Evolutionary conservation across 2,329 filamentous ascomycete species (phyloP).

Genomic region (Talaromyces sp.): DNA sequence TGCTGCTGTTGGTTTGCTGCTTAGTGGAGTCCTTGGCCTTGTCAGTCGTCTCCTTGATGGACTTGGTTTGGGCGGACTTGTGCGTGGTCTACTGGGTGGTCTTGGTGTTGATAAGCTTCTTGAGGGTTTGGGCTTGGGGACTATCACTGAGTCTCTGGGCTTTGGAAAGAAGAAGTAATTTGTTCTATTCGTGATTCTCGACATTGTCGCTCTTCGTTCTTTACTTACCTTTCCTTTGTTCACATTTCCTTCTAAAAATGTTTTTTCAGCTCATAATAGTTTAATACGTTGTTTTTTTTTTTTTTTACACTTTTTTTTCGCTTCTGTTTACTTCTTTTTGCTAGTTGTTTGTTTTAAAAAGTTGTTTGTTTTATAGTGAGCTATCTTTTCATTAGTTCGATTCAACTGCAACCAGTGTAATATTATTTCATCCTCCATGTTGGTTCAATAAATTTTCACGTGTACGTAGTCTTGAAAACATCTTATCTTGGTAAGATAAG

Average conservation of each 20-base stretch:
- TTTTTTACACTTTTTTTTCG: not conserved
- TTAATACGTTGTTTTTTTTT: not conserved
- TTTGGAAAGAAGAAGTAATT: slow-evolving; percentile 47
- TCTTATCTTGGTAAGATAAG: not conserved
- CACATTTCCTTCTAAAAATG: not conserved
- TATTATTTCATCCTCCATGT: too few relatives aligned
- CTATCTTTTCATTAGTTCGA: not conserved
- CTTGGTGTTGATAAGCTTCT: slow-evolving; percentile 42
- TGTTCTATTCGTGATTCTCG: slow-evolving; percentile 8
- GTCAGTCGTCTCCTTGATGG: slow-evolving; percentile 76
- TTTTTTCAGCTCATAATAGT: not conserved
- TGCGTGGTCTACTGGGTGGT: slow-evolving; percentile 65
- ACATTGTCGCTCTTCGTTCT: not conserved
- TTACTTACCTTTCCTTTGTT: not conserved
- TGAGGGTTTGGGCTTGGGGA: slow-evolving; percentile 47
- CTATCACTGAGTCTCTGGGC: slow-evolving; percentile 33
- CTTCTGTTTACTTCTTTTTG: not conserved
- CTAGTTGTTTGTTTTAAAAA: not conserved
- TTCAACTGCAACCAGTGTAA: not conserved
- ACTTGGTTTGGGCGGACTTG: slow-evolving; percentile 72
- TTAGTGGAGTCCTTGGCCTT: slow-evolving; percentile 76
- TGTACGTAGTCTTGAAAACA: not conserved
- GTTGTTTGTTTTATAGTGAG: not conserved
- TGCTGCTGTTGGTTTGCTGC: slow-evolving; percentile 75
- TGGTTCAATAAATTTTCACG: too few relatives aligned